These are phyloP conservation scores for Zea mays DNA, from an alignment of 176 grass and related monocot genomes.

Conservation along the genomic window Zm-B73-REFERENCE-NAM-5.0 NC_050097.1:202354501-202355000, in stretches of 20 bases:
- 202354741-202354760: neutral
- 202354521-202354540: constrained; percentile 92
- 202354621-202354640: constrained; percentile 20
- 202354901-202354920: constrained; percentile 65
- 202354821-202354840: constrained; percentile 95
- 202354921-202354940: constrained; percentile 21
- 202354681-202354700: neutral
- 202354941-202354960: neutral
- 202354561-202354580: constrained; percentile 88
- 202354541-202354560: constrained; percentile 93
- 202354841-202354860: constrained; percentile 61
- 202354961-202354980: neutral
- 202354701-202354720: neutral
- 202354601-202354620: constrained; percentile 20
- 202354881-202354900: constrained; percentile 92
- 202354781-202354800: constrained; percentile 97
- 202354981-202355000: constrained; percentile 12
- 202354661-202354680: constrained; percentile 12
- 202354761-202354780: constrained; percentile 34
- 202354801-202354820: constrained; percentile 91
- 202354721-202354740: neutral
- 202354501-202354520: constrained; percentile 87
- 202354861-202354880: constrained; percentile 91
- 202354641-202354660: neutral
- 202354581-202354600: constrained; percentile 45